Evolutionary conservation across 1,139 yeast genomes (phyloP).

Genomic region (Blastobotrys malaysiensis): DNA sequence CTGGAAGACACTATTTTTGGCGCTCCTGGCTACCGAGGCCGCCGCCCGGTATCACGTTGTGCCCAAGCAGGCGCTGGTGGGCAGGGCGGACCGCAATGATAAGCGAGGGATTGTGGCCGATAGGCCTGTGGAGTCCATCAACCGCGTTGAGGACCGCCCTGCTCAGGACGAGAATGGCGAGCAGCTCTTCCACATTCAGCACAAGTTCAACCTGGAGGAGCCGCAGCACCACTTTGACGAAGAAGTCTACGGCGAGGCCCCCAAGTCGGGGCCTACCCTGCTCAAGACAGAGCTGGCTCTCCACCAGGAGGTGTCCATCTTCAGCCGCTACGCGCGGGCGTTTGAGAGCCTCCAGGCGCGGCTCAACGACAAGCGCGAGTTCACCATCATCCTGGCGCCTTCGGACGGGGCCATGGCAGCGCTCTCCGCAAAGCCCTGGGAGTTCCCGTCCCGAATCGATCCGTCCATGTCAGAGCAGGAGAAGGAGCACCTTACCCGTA

Average conservation of each 20-base stretch:
- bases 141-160: conserved; percentile 11
- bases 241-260: conserved; percentile 26
- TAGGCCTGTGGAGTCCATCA: background rate
- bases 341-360: conserved; percentile 25
- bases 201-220: background rate
- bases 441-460: conserved; percentile 26
- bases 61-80: background rate
- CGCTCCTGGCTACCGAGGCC: background rate
- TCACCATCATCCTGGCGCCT: conserved; percentile 34
- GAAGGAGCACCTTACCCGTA: conserved; percentile 26
- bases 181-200: conserved; percentile 17
- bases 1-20: background rate
- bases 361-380: conserved; percentile 26
- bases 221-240: background rate
- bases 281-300: conserved; percentile 32
- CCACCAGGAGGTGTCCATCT: conserved; percentile 30
- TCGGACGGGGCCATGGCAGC: conserved; percentile 29
- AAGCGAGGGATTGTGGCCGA: background rate
- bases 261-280: conserved; percentile 29
- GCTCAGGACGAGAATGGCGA: conserved; percentile 13
- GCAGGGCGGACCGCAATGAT: background rate
- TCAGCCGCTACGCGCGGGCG: conserved; percentile 32
- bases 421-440: conserved; percentile 34
- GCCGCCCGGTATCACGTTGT: background rate
- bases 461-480: conserved; percentile 18